These are phyloP conservation scores for Byssoonygena ceratinophila DNA, from an alignment of 2,329 filamentous ascomycete genomes.

Conservation along the genomic window DNA sequence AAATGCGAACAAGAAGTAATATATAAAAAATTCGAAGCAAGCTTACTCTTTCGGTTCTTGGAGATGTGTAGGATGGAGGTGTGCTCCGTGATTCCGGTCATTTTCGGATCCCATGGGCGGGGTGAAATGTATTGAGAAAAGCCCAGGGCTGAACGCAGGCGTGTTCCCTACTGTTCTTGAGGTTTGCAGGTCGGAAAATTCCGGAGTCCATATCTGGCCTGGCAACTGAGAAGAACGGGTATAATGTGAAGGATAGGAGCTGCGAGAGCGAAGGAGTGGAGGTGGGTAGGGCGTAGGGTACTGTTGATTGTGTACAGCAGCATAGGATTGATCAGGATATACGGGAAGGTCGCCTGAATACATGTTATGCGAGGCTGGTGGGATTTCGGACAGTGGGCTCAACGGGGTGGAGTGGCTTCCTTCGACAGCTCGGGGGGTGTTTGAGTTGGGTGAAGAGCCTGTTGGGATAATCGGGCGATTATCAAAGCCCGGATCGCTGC, in stretches of 20 bases:
- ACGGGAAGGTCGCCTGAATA: conserved; percentile 31
- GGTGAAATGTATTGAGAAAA: conserved; percentile 33
- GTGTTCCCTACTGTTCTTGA: conserved; percentile 39
- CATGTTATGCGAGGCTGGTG: conserved; percentile 16
- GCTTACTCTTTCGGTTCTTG: conserved; percentile 67
- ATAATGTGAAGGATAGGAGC: conserved; percentile 36
- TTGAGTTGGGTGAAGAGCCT: conserved; percentile 16
- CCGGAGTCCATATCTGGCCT: conserved; percentile 18
- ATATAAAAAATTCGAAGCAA: conserved; percentile 4
- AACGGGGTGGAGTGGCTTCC: conserved; percentile 12
- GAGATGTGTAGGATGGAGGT: conserved; percentile 59
- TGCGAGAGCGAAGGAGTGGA: conserved; percentile 33
- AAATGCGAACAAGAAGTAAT: conserved; percentile 4
- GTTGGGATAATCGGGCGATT: neutral
- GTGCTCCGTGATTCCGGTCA: conserved; percentile 44
- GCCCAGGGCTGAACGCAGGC: conserved; percentile 38
- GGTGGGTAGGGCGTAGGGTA: conserved; percentile 32
- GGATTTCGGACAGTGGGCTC: conserved; percentile 17
- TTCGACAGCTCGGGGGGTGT: conserved; percentile 10
- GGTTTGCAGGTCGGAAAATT: conserved; percentile 20
- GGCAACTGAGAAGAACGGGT: conserved; percentile 22
- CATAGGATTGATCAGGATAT: conserved; percentile 42
- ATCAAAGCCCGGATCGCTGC: neutral
- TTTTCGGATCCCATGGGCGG: conserved; percentile 30
- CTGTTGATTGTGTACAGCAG: conserved; percentile 36